These are phyloP conservation scores for Diophrys appendiculata DNA, from an alignment of 73 alveolate species.

Conservation along the genomic window DNA sequence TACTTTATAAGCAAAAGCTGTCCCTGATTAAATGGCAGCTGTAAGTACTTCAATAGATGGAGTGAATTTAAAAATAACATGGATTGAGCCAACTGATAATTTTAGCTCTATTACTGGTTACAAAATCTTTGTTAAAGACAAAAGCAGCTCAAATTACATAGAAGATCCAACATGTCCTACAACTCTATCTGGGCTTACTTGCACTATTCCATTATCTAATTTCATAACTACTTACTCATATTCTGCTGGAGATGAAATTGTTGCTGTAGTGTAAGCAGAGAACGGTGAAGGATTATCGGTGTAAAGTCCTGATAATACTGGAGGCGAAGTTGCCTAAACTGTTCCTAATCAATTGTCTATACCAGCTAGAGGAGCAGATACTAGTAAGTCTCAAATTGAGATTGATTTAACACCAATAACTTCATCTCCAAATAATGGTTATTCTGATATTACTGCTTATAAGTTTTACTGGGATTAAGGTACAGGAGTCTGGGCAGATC, in stretches of 20 bases:
- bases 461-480: background rate
- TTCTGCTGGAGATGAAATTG: background rate
- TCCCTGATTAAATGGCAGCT: constrained; percentile 26
- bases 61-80: constrained; percentile 24
- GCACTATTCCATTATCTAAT: constrained; percentile 9
- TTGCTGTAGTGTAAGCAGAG: constrained; percentile 27
- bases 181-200: too few relatives aligned
- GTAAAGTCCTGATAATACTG: constrained; percentile 22
- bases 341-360: too few relatives aligned
- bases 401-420: constrained; percentile 10
- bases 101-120: constrained; percentile 29
- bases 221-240: background rate
- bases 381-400: constrained; percentile 23
- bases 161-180: too few relatives aligned
- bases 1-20: constrained; percentile 34
- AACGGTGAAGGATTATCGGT: constrained; percentile 31
- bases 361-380: constrained; percentile 37
- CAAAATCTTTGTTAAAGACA: constrained; percentile 4
- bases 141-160: background rate
- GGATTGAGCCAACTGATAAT: constrained; percentile 44
- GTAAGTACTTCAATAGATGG: constrained; percentile 12
- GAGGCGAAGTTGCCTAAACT: too few relatives aligned
- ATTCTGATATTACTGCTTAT: background rate
- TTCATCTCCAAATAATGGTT: background rate
- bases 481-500: constrained; percentile 15